Evolutionary conservation across 768 basidiomycete species (phyloP).

Genomic region (Pleurotus pulmonarius): DNA sequence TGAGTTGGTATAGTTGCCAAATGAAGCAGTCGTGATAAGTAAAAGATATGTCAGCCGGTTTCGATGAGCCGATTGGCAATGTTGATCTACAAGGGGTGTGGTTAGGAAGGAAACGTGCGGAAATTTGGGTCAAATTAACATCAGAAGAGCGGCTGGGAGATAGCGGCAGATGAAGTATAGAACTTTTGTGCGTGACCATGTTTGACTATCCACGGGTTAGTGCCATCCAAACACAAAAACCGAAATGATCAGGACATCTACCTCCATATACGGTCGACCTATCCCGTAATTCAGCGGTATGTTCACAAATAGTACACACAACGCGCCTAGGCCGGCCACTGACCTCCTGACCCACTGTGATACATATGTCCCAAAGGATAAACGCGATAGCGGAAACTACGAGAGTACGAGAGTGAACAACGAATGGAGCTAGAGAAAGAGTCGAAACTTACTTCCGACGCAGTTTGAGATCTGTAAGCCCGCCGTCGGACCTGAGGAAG

Average conservation of each 20-base stretch:
- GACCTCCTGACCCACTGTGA: constrained; percentile 7
- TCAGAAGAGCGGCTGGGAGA: neutral
- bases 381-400: constrained; percentile 5
- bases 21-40: neutral
- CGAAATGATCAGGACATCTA: neutral
- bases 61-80: neutral
- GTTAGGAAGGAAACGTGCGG: neutral
- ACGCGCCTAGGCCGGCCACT: neutral
- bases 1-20: neutral
- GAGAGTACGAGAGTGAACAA: neutral
- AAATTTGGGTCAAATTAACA: neutral
- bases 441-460: too few relatives aligned
- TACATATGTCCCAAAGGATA: constrained; percentile 10
- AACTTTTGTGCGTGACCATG: neutral
- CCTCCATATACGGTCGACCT: neutral
- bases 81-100: neutral
- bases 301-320: neutral
- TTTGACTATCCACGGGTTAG: neutral
- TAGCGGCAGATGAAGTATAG: neutral
- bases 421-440: too few relatives aligned
- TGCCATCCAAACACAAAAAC: neutral
- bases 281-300: neutral
- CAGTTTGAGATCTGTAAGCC: too few relatives aligned
- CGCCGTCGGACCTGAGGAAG: too few relatives aligned
- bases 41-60: neutral